A percentile compares a stretch with the other conserved stretches of the same genome.
These are phyloP conservation scores for Rhizophagus sp. DNA, from an alignment of 192 early-diverging fungal species.

Conservation along the genomic window DNA sequence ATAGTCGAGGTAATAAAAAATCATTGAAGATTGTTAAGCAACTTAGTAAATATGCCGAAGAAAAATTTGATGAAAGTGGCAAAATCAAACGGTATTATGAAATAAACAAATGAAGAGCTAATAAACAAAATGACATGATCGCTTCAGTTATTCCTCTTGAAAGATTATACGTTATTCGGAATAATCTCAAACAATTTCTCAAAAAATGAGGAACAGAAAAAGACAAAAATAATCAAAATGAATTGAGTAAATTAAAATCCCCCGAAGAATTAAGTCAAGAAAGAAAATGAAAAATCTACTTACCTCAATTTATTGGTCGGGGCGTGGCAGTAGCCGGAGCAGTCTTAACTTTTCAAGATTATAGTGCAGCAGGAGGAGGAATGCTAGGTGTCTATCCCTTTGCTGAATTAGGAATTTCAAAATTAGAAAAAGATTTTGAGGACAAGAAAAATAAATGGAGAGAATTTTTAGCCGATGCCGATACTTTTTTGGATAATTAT, in stretches of 20 bases:
- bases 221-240: background rate
- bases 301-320: background rate
- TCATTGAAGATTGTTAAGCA: background rate
- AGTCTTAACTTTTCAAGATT: no score
- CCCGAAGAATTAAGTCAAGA: background rate
- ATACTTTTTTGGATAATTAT: constrained; percentile 7
- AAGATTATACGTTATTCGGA: constrained; percentile 17
- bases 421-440: no score
- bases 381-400: background rate
- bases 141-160: constrained; percentile 9
- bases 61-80: background rate
- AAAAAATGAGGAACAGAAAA: background rate
- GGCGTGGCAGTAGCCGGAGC: no score
- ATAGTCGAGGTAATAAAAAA: background rate
- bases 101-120: background rate
- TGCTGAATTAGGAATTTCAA: background rate
- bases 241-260: background rate
- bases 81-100: constrained; percentile 8
- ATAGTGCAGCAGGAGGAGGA: no score
- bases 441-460: background rate
- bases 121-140: background rate
- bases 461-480: constrained; percentile 7
- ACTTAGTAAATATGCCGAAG: background rate
- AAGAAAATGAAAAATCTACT: background rate
- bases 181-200: constrained; percentile 19